Percentiles rank a stretch among this genome's conserved stretches.
Conservation (phyloP, 352 stramenopile species). For the Phytopythium montanum region DNA sequence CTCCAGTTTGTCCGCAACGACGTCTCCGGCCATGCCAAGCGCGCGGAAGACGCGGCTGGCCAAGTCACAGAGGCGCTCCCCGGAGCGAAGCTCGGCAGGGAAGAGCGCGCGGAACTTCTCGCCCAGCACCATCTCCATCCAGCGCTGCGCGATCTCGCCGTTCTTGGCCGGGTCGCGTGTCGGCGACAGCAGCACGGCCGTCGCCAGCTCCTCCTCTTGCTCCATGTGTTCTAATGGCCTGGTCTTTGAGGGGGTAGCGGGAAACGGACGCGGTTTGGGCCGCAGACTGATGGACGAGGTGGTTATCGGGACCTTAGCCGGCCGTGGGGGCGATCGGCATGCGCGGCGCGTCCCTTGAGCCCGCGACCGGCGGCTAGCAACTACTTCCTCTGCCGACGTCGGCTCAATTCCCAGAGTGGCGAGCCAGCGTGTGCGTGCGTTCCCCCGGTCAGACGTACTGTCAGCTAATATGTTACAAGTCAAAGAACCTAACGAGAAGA, state of each 20-base stretch:
- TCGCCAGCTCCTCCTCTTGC: conserved; percentile 24
- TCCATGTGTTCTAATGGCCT: conserved; percentile 16
- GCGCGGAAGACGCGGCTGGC: conserved; percentile 72
- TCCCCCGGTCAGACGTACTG: not conserved
- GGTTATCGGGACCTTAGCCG: not conserved
- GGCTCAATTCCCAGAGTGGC: not conserved
- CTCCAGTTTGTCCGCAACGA: conserved; percentile 10
- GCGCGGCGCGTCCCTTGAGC: not conserved
- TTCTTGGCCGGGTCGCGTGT: conserved; percentile 36
- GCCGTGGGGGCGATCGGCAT: conserved; percentile 9
- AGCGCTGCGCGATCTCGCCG: conserved; percentile 72
- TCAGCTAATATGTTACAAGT: not conserved
- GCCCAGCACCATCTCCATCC: conserved; percentile 87
- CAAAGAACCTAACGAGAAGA: not conserved
- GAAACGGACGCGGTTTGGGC: not conserved
- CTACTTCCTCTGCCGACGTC: not conserved
- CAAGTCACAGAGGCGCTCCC: conserved; percentile 59
- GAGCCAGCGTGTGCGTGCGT: not conserved
- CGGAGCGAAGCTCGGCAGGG: conserved; percentile 50
- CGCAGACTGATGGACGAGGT: not conserved
- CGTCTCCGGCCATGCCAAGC: conserved; percentile 71
- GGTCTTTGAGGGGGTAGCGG: not conserved
- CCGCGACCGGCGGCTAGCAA: not conserved
- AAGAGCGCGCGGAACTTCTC: conserved; percentile 63
- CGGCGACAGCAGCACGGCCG: conserved; percentile 31